These are phyloP conservation scores for Osmanthus fragrans DNA, from an alignment of 257 asterid genomes.

Conservation along the genomic window DNA sequence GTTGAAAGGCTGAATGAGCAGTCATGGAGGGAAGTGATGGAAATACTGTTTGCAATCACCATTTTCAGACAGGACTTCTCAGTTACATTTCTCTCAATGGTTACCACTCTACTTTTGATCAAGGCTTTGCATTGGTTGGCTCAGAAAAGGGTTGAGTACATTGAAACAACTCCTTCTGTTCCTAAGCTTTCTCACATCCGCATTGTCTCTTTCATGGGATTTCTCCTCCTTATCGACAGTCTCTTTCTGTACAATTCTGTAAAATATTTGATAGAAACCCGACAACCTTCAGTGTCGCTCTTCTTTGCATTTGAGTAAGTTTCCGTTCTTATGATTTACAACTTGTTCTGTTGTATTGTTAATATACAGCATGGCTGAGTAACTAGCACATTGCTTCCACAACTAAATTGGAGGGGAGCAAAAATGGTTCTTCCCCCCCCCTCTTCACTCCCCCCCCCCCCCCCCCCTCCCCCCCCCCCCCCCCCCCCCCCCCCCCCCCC, in stretches of 20 bases:
- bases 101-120: slow-evolving; percentile 80
- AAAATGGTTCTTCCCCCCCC: not conserved
- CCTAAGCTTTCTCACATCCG: slow-evolving; percentile 73
- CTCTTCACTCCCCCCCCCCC: no score
- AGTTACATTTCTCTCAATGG: slow-evolving; percentile 77
- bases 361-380: not conserved
- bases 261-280: slow-evolving; percentile 68
- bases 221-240: slow-evolving; percentile 75
- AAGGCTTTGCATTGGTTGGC: slow-evolving; percentile 99
- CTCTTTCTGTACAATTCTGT: slow-evolving; percentile 59
- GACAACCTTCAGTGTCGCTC: slow-evolving; percentile 82
- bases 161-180: slow-evolving; percentile 90
- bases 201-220: slow-evolving; percentile 84
- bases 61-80: slow-evolving; percentile 96
- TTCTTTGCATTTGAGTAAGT: slow-evolving; percentile 97
- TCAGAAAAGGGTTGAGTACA: slow-evolving; percentile 95
- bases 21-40: slow-evolving; percentile 97
- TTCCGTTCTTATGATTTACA: not conserved
- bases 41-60: slow-evolving; percentile 90
- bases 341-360: not conserved
- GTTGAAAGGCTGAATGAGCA: slow-evolving; percentile 98
- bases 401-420: not conserved
- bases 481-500: not conserved
- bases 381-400: not conserved
- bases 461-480: not conserved